Percentiles rank a stretch among this genome's conserved stretches.
Conservation (phyloP, 257 asterid species). For the Jacaranda copaia region DNA sequence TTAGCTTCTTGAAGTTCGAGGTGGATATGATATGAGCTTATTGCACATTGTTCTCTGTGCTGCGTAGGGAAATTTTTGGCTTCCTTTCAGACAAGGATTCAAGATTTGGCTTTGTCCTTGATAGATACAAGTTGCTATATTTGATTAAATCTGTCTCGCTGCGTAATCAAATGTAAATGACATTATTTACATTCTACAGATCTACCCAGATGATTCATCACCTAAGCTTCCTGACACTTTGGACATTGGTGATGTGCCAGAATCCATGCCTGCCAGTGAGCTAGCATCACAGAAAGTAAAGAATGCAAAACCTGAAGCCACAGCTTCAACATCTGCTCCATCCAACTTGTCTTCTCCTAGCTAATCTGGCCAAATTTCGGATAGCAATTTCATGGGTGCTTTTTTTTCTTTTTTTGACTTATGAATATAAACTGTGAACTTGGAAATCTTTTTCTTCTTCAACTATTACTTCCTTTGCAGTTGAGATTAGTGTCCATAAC, state of each 20-base stretch:
- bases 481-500: slow-evolving; percentile 30
- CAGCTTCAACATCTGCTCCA: slow-evolving; percentile 64
- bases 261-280: slow-evolving; percentile 39
- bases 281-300: slow-evolving; percentile 41
- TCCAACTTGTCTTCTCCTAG: slow-evolving; percentile 44
- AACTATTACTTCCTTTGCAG: background rate
- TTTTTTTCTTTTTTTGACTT: slow-evolving; percentile 11
- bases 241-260: slow-evolving; percentile 90
- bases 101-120: no score
- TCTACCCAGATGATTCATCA: slow-evolving; percentile 50
- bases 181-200: slow-evolving; percentile 36
- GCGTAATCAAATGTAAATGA: slow-evolving; percentile 16
- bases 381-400: slow-evolving; percentile 17
- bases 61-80: background rate
- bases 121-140: background rate
- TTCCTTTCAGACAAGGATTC: background rate
- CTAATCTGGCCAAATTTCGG: slow-evolving; percentile 35
- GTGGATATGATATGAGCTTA: slow-evolving; percentile 1
- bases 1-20: slow-evolving; percentile 18
- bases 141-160: background rate
- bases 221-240: slow-evolving; percentile 80
- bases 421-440: slow-evolving; percentile 30
- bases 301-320: slow-evolving; percentile 45
- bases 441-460: background rate
- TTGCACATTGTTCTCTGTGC: background rate